These are phyloP conservation scores for Cadophora luteo-olivacea DNA, from an alignment of 2,329 filamentous ascomycete genomes.

Conservation along the genomic window DNA sequence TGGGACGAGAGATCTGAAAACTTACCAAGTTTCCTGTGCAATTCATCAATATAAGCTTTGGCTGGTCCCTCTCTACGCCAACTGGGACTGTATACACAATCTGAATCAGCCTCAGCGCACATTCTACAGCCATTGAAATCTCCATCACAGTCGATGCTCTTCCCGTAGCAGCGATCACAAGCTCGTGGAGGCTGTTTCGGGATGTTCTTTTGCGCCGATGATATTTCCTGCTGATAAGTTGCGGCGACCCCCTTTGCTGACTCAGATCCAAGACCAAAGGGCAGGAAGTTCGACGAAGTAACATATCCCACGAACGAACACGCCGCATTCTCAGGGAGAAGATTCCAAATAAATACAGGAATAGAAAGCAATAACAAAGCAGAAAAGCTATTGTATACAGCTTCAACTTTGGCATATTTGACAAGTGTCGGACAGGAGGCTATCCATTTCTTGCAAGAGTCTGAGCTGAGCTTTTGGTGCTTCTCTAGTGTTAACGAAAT, in stretches of 20 bases:
- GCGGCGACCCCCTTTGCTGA: background rate
- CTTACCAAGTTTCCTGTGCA: constrained; percentile 1
- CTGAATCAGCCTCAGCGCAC: background rate
- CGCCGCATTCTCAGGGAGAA: constrained; percentile 62
- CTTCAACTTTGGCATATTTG: constrained; percentile 66
- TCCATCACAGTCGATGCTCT: background rate
- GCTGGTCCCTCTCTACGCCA: background rate
- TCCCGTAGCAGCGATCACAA: background rate
- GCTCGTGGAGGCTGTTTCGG: background rate
- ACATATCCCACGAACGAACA: constrained; percentile 67
- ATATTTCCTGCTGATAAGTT: background rate
- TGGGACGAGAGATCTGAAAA: background rate
- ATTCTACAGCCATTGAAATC: background rate
- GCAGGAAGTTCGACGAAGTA: constrained; percentile 23
- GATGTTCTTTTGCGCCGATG: background rate
- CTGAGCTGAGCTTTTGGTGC: constrained; percentile 61
- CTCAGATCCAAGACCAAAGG: background rate
- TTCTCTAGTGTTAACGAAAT: constrained; percentile 65
- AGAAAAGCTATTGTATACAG: constrained; percentile 66
- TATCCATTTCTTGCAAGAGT: constrained; percentile 64
- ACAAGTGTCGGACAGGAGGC: constrained; percentile 59
- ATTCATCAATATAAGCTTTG: constrained; percentile 3
- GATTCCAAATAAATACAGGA: constrained; percentile 65
- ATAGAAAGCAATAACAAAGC: constrained; percentile 63
- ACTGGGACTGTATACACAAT: background rate